phyloP scores from a whole-genome alignment of 192 early-diverging fungal species.

The Dissophora ornata region DNA sequence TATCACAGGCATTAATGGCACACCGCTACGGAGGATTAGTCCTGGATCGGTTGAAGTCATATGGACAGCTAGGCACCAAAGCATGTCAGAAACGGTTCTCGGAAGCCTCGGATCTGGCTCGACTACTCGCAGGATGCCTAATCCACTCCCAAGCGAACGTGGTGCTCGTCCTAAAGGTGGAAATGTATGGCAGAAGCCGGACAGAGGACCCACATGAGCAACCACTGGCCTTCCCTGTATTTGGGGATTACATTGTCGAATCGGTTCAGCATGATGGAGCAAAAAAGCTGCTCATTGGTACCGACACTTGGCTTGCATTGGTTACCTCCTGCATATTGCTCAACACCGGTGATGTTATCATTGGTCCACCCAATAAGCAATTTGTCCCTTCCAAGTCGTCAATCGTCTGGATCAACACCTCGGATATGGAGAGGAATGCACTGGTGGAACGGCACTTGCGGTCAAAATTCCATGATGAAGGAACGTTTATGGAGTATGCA shows the following conservation, averaged over 20 bases:
- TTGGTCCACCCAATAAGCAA: conserved; percentile 5
- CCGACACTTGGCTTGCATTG: conserved; percentile 5
- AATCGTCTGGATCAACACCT: too few relatives aligned
- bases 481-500: too few relatives aligned
- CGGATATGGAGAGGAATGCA: conserved; percentile 9
- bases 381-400: not conserved
- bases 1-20: too few relatives aligned
- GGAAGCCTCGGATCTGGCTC: too few relatives aligned
- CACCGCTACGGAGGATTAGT: too few relatives aligned
- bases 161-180: conserved; percentile 10
- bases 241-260: not conserved
- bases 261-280: not conserved
- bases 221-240: not conserved
- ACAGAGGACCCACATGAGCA: conserved; percentile 7
- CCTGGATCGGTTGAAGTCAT: too few relatives aligned
- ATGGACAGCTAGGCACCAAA: too few relatives aligned
- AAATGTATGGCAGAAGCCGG: conserved; percentile 1
- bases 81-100: too few relatives aligned
- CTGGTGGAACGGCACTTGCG: conserved; percentile 10
- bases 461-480: conserved; percentile 19
- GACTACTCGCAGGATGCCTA: not conserved
- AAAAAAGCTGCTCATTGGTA: not conserved
- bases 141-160: conserved; percentile 5
- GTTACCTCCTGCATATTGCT: conserved; percentile 11
- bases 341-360: conserved; percentile 9